Evolutionary conservation across 2,329 filamentous ascomycete genomes (phyloP), one percentile per base, ranked within the genome.

Genomic region (Knufia petricola): DNA sequence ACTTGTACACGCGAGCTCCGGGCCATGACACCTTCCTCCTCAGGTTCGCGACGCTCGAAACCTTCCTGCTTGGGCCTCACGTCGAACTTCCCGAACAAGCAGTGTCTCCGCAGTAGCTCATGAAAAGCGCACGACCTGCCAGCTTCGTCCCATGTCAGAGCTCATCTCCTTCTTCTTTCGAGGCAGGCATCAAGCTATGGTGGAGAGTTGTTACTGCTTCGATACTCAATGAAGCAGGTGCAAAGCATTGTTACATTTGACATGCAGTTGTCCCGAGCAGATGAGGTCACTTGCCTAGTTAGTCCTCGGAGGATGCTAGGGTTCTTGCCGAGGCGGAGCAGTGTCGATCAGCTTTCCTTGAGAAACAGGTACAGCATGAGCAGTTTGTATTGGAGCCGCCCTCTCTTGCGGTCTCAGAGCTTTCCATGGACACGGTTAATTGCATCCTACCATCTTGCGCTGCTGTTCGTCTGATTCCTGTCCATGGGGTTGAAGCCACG

Each of bases 151-250:
- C 39, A 13, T 12, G 10, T 24, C 39, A 7, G 32, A 36, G 32
- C 32, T 36, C 32, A 36, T n/a, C 10, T 36, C 15, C 32, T 36
- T 36, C 7, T 36, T 41, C 24, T 8, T 17, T 19, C 21, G n/a
- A 26, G 20, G 20, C 4, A 24, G 20, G 13, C 30, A 36, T 12
- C 2, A 34, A 34, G 31, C 10, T 36, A 20, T 9, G 15, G 32
- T 47, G 31, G 44, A 28, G 28, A n/a, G 3, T 6, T 17, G 32
- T 39, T 28, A 10, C 21, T 28, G 31, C n/a, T 9, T 9, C 15
- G 34, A 17, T 26, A 19, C 44, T 39, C 6, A 28, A 38, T 8
- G 13, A 47, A 47, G 44, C 36, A 47, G 44, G 44, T 47, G 8
- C 15, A 30, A 30, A 28, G n/a, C 19, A 12, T 21, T 37, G 43